Base-by-base conservation (phyloP, 2,329 filamentous ascomycete genomes). In the Alternaria triticina region DNA sequence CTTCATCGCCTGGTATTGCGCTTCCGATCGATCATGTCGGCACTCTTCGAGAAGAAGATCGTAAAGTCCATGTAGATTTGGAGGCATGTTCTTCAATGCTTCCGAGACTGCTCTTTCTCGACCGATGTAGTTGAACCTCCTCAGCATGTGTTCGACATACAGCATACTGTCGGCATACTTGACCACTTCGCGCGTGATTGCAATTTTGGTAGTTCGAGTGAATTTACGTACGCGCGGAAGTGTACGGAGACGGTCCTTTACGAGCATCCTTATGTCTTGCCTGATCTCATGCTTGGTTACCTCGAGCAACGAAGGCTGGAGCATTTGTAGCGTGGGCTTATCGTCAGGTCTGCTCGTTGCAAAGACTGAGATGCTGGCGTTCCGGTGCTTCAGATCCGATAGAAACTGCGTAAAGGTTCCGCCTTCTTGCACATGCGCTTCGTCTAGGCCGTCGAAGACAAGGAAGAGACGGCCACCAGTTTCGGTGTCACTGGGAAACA, bases 121-220 rank as follows among this genome's bases (percentile, higher is more conserved):
- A 1, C 76, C 75, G 1, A 81, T 65, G 7, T 68, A 61, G 10
- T 78, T 70, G 4, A 81, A 62, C 0, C 75, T 66, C 8, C 63
- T 44, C 0, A 82, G 68, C 23, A 80, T 69, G 17, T 81, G 77
- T 23, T 81, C 74, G 0, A 76, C 74, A 36, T 81, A 82, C 1
- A 81, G 69, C 67, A 82, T 74, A 20, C 77, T 77, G 6, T 79
- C 77, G 1, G 79, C 75, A 9, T 62, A 61, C 2, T 74, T 67
- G 13, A 74, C 65, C 0, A 81, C 62, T 11, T 69, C 78, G 6
- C 76, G 68, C 0, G 70, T 67, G 15, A 81, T 72, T 10, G 71
- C 46, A 73, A 73, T 12, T 75, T 74, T 51, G 73, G 76, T 10
- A 71, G 69, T 25, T 66, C 62, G 51, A 25, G 66, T 67, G 13